Base-by-base conservation (phyloP, 805 yeast species). In the Lipomyces chichibuensis region DNA sequence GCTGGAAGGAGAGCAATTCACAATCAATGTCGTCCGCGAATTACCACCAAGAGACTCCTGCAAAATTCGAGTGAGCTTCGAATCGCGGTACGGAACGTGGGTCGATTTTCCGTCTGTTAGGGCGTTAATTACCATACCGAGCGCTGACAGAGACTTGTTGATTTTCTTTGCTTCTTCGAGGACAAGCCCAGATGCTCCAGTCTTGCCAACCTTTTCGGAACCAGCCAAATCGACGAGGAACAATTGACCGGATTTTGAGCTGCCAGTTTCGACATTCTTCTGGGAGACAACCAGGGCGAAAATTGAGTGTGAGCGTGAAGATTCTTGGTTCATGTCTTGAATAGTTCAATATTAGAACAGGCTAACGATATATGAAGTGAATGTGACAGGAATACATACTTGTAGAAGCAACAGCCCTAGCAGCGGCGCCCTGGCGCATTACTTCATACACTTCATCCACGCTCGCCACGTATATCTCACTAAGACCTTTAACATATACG, bases 221-320 rank as follows among this genome's bases (percentile, higher is more conserved):
- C 97, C 97, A 0, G 97, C 97, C 70, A 92, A 81, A 78, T 92
- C 97, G 13, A 91, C 94, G 49, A 92, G 77, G 72, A 87, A 89
- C 67, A 92, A 80, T 66, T 85, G 86, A 4, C 92, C 88, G 51
- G 83, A 80, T 74, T 85, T 88, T 25, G 84, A 80, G 6, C 85
- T 82, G 14, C 89, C 90, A n/a, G 83, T 81, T 2, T 77, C 77
- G 23, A 81, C 68, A 71, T 84, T 82, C 74, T 84, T 85, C 73
- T 90, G 94, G n/a, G 84, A 80, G 6, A 92, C 79, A 60, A 84
- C 84, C 3, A 93, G 81, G 63, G 88, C 89, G 69, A 91, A 86
- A 37, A 92, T 89, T 0, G 94, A 87, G 76, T 92, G 97, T 0
- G 96, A 88, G 70, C 96, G 81, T 4, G 94, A 88, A 9, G 92